Evolutionary conservation across 1,284 basidiomycete species (phyloP).

Genomic region (Boletus smithii): DNA sequence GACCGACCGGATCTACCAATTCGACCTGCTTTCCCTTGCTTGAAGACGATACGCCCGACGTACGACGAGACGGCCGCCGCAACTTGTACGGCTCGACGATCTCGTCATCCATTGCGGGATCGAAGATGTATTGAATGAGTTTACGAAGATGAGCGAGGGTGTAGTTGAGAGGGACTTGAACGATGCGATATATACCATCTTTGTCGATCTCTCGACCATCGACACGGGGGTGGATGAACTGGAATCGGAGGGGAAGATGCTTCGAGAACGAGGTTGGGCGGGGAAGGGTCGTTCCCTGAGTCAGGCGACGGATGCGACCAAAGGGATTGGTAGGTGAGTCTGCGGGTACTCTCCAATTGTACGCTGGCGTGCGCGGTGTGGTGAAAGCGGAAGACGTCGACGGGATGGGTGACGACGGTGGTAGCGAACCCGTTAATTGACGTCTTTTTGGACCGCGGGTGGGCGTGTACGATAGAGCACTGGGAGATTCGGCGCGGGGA

Average conservation of each 20-base stretch:
- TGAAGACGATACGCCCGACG: conserved; percentile 1
- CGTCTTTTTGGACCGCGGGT: conserved; percentile 32
- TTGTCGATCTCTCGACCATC: conserved; percentile 22
- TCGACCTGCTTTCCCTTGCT: conserved; percentile 24
- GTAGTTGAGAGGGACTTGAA: conserved; percentile 67
- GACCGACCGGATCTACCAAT: conserved; percentile 30
- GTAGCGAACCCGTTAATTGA: conserved; percentile 22
- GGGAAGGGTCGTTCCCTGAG: conserved; percentile 41
- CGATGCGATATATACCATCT: conserved; percentile 58
- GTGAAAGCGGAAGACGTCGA: conserved; percentile 25
- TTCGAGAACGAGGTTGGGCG: conserved; percentile 44
- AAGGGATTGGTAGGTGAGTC: conserved; percentile 59
- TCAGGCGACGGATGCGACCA: conserved; percentile 42
- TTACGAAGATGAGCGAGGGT: conserved; percentile 63
- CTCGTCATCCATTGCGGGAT: conserved; percentile 29
- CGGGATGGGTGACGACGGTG: conserved; percentile 30
- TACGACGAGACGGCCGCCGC: conserved; percentile 14
- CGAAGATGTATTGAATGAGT: conserved; percentile 62
- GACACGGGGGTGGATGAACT: conserved; percentile 43
- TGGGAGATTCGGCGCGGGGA: conserved; percentile 18
- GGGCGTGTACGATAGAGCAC: conserved; percentile 22
- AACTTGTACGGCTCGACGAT: conserved; percentile 18
- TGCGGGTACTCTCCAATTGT: conserved; percentile 34
- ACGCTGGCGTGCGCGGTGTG: conserved; percentile 30
- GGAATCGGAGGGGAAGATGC: conserved; percentile 66